Conservation (phyloP, 768 basidiomycete species). For the Mrakia blollopis region DNA sequence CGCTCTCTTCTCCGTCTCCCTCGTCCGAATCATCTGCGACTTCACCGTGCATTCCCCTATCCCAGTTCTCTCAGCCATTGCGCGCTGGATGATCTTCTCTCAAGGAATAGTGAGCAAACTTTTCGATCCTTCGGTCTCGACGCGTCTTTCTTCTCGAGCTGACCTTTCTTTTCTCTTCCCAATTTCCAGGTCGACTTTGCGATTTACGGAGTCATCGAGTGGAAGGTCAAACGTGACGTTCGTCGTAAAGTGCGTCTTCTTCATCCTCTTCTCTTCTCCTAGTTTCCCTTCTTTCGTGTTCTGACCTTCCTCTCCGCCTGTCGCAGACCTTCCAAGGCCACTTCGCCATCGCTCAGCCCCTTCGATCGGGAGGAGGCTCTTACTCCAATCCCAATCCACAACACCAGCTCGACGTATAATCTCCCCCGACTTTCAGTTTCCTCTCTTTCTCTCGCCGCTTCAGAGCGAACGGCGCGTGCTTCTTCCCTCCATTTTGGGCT, state of each 20-base stretch:
- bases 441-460: too few species aligned
- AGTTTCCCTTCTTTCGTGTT: background rate
- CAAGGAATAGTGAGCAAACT: slow-evolving; percentile 19
- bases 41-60: slow-evolving; percentile 9
- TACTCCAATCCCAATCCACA: background rate
- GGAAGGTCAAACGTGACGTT: slow-evolving; percentile 25
- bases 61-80: slow-evolving; percentile 9
- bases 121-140: background rate
- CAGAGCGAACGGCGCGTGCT: too few species aligned
- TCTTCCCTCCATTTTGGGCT: too few species aligned
- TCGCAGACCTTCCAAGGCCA: background rate
- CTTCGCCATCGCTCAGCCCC: background rate
- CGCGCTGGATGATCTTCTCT: slow-evolving; percentile 18
- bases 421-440: too few species aligned
- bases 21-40: slow-evolving; percentile 25
- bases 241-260: slow-evolving; percentile 14
- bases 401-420: too few species aligned
- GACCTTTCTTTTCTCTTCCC: background rate
- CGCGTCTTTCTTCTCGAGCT: background rate
- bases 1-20: slow-evolving; percentile 21
- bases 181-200: background rate
- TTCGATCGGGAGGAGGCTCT: background rate
- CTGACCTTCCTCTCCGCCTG: background rate
- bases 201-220: slow-evolving; percentile 28
- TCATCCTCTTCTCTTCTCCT: background rate